Base-by-base conservation (phyloP, 2,329 filamentous ascomycete genomes). In the Pseudogymnoascus sp. region DNA sequence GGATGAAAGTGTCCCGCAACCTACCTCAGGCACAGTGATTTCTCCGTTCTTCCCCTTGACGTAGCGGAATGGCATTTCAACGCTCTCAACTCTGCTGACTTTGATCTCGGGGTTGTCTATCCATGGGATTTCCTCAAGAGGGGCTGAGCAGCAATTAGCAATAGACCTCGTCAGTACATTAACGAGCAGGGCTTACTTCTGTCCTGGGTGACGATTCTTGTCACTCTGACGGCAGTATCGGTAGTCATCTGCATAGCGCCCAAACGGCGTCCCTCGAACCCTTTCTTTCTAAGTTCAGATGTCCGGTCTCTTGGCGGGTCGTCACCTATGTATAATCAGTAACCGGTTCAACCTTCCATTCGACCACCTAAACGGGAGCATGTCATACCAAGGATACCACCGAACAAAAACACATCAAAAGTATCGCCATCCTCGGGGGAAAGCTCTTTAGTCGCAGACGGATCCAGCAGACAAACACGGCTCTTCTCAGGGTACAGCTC, bases 191-290 rank as follows among this genome's bases (percentile, higher is more conserved):
- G 72, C 83, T 67, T 76, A 95, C 92, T 83, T 78, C 89, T 89
- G 67, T 92, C 85, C 71, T 96, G 89, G 10, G 92, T 86, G 5
- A 97, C 89, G 69, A 95, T 88, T 67, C 94, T 85, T 33, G 94
- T 97, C 49, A 97, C 93, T 68, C 94, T 84, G 60, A 97, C 94
- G 4, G 94, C 94, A 19, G 94, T 99, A 74, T 99, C 94, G 4
- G 94, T 99, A 2, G 94, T 97, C 93, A 99, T 97, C 76, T 99
- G 94, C 69, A 92, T 88, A 6, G 93, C 91, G 0, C 94, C 94
- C 31, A 99, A 80, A 63, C 94, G 83, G 61, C 94, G 86, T 63
- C 93, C 92, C 63, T 87, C 81, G 70, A 96, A 99, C 2, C 94
- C 94, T 74, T 97, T 96, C 76, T 91, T 92, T 61, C 94, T 86